Base-by-base conservation (phyloP, 2,329 filamentous ascomycete species). In the Talaromyces rugulosus region DNA sequence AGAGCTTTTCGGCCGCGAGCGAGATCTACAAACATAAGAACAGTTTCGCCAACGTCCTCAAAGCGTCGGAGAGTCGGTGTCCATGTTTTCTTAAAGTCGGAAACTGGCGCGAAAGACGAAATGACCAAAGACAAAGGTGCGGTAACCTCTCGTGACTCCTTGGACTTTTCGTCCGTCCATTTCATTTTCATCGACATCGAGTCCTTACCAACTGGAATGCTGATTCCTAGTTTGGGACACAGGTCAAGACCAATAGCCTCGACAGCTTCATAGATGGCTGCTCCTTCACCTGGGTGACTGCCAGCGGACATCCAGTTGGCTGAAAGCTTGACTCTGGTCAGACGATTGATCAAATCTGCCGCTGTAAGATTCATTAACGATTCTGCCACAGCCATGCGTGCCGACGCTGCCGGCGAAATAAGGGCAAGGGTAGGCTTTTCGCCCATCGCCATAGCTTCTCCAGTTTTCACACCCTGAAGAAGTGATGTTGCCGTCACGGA, bases 271-370 rank as follows among this genome's bases (percentile, higher is more conserved):
- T 96, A 98, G 34, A 98, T 83, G 16, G 89, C 92, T 44, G 94
- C 93, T 47, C 92, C 93, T 77, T 99, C 95, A 54, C 95, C 95
- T 27, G 91, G 89, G 74, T 97, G 92, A 72, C 88, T 92, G 64
- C 93, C 91, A n/a, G 94, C 94, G 3, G 92, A 93, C 95, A 98
- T 98, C 94, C 94, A 99, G 79, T 99, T 98, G 56, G 94, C 94
- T 3, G 93, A 97, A 9, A 98, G 85, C 73, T 94, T 89, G 64
- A 98, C 88, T 51, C 91, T 87, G 63, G 85, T 85, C 58, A 98
- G 80, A 60, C 90, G 87, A 53, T 89, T 90, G 61, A 88, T 84
- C 27, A 89, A 78, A 73, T 90, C 83, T 23, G 89, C 91, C 60
- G 95, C 95, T 42, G 91, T 92, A 62, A 99, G 82, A 75, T 99